phyloP scores from a whole-genome alignment of 129 eudicot genomes.

The Flaveria linearis region DNA sequence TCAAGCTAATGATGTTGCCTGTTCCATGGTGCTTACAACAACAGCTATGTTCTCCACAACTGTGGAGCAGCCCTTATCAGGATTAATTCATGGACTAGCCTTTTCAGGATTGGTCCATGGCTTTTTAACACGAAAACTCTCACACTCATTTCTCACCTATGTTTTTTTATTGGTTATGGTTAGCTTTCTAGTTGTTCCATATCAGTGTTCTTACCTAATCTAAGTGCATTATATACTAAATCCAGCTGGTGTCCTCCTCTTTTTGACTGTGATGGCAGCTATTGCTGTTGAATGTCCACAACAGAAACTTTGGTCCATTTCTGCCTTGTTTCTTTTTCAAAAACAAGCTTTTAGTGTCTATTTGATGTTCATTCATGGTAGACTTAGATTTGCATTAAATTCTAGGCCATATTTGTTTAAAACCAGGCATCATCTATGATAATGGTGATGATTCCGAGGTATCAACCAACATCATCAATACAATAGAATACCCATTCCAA shows the following conservation, averaged over 20 bases:
- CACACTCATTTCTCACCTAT: background rate
- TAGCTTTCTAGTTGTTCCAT: background rate
- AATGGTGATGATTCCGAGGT: background rate
- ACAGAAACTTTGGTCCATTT: background rate
- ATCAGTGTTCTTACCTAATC: background rate
- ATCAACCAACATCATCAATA: background rate
- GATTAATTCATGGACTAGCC: background rate
- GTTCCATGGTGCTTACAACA: background rate
- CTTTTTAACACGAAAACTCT: background rate
- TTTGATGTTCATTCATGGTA: background rate
- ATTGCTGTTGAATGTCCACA: background rate
- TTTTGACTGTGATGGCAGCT: background rate
- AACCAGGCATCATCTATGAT: background rate
- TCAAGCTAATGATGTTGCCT: background rate
- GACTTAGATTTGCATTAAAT: background rate
- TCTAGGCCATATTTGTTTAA: background rate
- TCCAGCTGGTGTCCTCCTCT: background rate
- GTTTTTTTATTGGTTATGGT: background rate
- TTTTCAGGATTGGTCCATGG: background rate
- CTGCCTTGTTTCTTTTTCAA: background rate
- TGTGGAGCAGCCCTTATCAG: background rate
- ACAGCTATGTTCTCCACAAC: background rate
- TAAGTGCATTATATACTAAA: background rate
- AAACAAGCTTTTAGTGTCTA: background rate
- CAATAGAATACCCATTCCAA: background rate